Evolutionary conservation across 805 yeast genomes (phyloP), one percentile per base, ranked within the genome.

Genomic region (Cyberlindnera samutprakarnensis): DNA sequence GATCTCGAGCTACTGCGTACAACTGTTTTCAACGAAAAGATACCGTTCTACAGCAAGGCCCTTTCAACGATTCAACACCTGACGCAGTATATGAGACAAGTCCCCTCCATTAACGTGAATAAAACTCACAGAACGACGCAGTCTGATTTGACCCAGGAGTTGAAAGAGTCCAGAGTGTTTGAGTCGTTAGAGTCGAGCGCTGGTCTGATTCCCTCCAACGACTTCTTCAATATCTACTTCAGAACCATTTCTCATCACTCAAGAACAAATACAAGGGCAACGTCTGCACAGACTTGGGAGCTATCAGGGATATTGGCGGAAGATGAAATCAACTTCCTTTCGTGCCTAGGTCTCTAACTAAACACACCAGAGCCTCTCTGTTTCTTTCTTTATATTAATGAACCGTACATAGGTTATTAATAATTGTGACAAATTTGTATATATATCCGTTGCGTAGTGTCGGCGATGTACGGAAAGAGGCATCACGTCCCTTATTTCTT

Each of bases 191-290:
- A 46, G 21, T 42, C 49, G 2, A 26, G 26, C 3, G 22, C 23
- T n/a, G 51, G 51, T 1, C 25, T 46, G 22, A 31, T 46, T 3
- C 51, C 51, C 14, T 34, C 37, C 9, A 41, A 43, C 23, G 51
- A 46, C 23, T 46, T 46, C 37, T 43, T 41, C 27, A 44, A 43
- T 30, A 23, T 35, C 7, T 46, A 39, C 23, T 35, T 46, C 17
- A 31, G 42, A 1, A 20, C 31, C 24, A 43, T 45, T 4, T 32
- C 43, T 1, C 46, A 38, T 24, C 35, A 36, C 23, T 28, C 36
- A 12, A n/a, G n/a, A n/a, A n/a, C n/a, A n/a, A n/a, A n/a, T n/a
- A n/a, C n/a, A n/a, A n/a, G n/a, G n/a, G n/a, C n/a, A n/a, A n/a
- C n/a, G n/a, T n/a, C n/a, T n/a, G n/a, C n/a, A n/a, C n/a, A n/a